Percentiles rank a stretch among this genome's conserved stretches.
Conservation (phyloP, 257 asterid species). For the Solanum pimpinellifolium region DNA sequence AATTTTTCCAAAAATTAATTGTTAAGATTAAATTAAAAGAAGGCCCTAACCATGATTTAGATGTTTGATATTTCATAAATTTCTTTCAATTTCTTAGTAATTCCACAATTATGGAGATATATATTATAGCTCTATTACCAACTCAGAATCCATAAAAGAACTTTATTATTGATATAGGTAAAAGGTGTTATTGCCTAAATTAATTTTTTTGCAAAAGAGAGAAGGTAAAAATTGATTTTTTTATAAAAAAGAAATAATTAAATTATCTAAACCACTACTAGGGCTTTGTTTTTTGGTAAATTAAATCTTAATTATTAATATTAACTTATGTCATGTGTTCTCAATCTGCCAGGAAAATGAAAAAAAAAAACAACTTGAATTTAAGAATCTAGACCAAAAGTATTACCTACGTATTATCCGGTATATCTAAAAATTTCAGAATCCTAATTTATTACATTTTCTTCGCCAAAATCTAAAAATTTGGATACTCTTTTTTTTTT, state of each 20-base stretch:
- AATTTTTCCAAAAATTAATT: too few species aligned
- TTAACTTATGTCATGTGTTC: background rate
- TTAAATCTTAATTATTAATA: background rate
- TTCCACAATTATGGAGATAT: background rate
- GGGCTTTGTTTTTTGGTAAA: background rate
- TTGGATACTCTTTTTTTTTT: background rate
- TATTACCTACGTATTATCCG: background rate
- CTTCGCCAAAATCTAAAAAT: background rate
- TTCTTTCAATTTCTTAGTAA: background rate
- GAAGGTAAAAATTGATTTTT: too few species aligned
- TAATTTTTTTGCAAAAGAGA: too few species aligned
- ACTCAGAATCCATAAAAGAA: too few species aligned
- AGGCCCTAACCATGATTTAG: background rate
- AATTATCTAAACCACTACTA: background rate
- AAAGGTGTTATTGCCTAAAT: too few species aligned
- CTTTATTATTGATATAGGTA: background rate
- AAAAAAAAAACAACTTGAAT: too few species aligned
- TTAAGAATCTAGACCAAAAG: background rate
- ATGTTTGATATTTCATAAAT: too few species aligned
- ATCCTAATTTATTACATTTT: background rate
- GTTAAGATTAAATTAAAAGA: too few species aligned
- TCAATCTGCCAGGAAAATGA: background rate
- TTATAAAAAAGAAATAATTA: rapidly evolving
- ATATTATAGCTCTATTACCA: too few species aligned
- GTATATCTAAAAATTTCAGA: background rate